phyloP scores from a whole-genome alignment of 2,329 filamentous ascomycete genomes.

The Teratosphaeria pseudoeucalypti region DNA sequence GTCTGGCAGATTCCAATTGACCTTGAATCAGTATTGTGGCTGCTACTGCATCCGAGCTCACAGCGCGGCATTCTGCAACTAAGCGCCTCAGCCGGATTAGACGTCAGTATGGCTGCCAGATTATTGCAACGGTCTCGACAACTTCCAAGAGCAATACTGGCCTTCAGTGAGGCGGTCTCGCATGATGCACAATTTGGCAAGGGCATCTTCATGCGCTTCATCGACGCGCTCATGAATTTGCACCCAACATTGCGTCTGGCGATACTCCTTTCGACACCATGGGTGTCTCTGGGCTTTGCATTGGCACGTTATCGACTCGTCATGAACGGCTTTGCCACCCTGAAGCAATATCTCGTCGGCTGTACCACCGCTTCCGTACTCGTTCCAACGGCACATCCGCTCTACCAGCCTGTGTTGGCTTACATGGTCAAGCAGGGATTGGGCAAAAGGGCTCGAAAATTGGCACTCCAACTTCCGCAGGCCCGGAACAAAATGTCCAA shows the following conservation, averaged over 20 bases:
- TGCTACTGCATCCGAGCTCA: background rate
- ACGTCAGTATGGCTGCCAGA: background rate
- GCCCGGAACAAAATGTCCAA: slow-evolving; percentile 25
- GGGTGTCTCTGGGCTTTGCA: background rate
- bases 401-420: slow-evolving; percentile 28
- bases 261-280: background rate
- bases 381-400: slow-evolving; percentile 18
- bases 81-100: background rate
- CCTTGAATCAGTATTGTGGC: background rate
- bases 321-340: background rate
- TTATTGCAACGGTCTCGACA: background rate
- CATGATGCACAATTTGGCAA: background rate
- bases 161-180: background rate
- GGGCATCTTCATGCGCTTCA: background rate
- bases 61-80: background rate
- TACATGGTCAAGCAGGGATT: slow-evolving; percentile 23
- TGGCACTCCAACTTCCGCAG: slow-evolving; percentile 22
- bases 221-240: background rate
- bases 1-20: background rate
- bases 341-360: background rate
- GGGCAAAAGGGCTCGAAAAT: slow-evolving; percentile 18
- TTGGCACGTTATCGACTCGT: background rate
- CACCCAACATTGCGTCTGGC: background rate
- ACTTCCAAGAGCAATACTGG: background rate
- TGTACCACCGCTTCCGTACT: background rate